Evolutionary conservation across 2,329 filamentous ascomycete genomes (phyloP).

Genomic region (Emericellopsis atlantica): DNA sequence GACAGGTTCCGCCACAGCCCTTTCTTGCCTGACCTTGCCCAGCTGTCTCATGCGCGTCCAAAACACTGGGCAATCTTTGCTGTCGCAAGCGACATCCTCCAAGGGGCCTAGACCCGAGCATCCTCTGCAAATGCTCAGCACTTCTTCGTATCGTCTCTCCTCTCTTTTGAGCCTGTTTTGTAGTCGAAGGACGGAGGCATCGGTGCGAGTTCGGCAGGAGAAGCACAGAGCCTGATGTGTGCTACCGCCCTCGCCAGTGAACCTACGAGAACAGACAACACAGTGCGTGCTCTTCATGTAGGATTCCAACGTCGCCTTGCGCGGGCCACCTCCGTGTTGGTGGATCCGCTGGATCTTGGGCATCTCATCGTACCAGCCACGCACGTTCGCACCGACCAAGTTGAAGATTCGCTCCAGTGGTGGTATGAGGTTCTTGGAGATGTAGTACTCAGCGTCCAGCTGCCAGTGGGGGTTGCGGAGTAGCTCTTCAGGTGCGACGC

Average conservation of each 20-base stretch:
- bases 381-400: conserved; percentile 82
- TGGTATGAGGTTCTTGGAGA: conserved; percentile 87
- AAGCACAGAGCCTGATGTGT: conserved; percentile 36
- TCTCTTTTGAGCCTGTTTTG: conserved; percentile 46
- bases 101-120: conserved; percentile 63
- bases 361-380: conserved; percentile 93
- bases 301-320: conserved; percentile 72
- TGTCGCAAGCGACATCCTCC: conserved; percentile 79
- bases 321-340: conserved; percentile 13
- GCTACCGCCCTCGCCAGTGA: conserved; percentile 5
- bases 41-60: conserved; percentile 61
- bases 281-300: conserved; percentile 79
- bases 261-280: conserved; percentile 46
- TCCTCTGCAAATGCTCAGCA: conserved; percentile 63
- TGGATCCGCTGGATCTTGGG: conserved; percentile 71
- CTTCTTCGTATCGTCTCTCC: conserved; percentile 50
- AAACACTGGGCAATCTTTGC: conserved; percentile 85
- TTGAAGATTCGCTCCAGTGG: conserved; percentile 95
- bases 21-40: conserved; percentile 29
- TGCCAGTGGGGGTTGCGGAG: conserved; percentile 64
- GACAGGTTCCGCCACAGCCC: conserved; percentile 15
- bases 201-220: conserved; percentile 30
- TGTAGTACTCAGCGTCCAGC: conserved; percentile 93
- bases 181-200: conserved; percentile 52
- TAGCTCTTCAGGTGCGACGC: conserved; percentile 75